These are phyloP conservation scores for Lachancea lanzarotensis DNA, from an alignment of 805 yeast species.

Conservation along the genomic window DNA sequence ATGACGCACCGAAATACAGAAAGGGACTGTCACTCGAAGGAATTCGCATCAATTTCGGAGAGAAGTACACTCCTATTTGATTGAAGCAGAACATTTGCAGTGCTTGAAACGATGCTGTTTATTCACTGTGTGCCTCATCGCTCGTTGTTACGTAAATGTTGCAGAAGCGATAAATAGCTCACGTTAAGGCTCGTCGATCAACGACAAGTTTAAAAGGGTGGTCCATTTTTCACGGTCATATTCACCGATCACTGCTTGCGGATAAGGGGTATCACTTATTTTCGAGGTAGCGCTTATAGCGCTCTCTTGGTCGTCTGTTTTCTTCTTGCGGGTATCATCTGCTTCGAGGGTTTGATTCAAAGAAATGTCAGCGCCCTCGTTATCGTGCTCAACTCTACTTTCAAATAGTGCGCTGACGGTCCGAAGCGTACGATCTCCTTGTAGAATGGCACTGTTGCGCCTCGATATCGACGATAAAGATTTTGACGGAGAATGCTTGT, in stretches of 20 bases:
- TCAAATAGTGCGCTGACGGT: constrained; percentile 6
- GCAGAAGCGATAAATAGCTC: neutral
- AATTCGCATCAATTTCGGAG: no score
- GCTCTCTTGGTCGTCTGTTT: constrained; percentile 7
- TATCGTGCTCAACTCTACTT: neutral
- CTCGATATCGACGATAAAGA: constrained; percentile 16
- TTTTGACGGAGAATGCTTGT: constrained; percentile 29
- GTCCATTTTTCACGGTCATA: constrained; percentile 34
- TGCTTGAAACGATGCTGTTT: no score
- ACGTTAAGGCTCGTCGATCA: neutral
- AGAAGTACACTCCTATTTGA: no score
- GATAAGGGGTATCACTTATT: constrained; percentile 17
- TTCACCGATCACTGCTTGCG: constrained; percentile 27
- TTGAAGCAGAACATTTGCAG: no score
- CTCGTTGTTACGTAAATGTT: no score
- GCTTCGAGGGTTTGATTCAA: neutral
- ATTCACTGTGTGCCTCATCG: no score
- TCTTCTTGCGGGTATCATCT: neutral
- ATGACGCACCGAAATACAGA: no score
- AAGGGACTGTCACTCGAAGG: no score
- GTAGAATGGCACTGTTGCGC: constrained; percentile 7
- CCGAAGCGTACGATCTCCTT: constrained; percentile 3
- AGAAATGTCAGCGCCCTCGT: neutral
- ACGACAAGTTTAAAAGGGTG: constrained; percentile 9
- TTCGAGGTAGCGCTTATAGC: constrained; percentile 9